These are phyloP conservation scores for Talaromyces wortmannii DNA, from an alignment of 495 filamentous ascomycete species.

Conservation along the genomic window DNA sequence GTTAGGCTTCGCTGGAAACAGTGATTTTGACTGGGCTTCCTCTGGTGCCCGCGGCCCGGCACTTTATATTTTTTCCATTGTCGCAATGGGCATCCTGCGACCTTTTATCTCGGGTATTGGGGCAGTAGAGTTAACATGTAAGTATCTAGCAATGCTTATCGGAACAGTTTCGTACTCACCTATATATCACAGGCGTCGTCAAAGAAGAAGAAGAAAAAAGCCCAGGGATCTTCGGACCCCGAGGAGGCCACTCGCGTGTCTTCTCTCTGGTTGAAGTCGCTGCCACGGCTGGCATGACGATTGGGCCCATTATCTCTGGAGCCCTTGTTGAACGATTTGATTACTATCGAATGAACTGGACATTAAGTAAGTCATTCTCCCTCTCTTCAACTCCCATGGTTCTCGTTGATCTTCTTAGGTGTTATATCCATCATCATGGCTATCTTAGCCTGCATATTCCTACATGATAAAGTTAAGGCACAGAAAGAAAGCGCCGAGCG, in stretches of 20 bases:
- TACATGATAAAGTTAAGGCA: background rate
- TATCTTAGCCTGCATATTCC: background rate
- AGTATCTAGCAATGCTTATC: constrained; percentile 2
- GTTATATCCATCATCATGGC: background rate
- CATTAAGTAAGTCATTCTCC: constrained; percentile 10
- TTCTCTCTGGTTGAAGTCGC: constrained; percentile 20
- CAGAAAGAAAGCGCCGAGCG: background rate
- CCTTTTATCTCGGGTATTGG: constrained; percentile 15
- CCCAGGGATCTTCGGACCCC: constrained; percentile 15
- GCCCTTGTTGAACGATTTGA: constrained; percentile 18
- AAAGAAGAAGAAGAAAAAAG: constrained; percentile 11
- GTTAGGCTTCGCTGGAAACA: constrained; percentile 14
- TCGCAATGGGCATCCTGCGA: constrained; percentile 5
- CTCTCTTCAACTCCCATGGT: background rate
- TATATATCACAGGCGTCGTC: constrained; percentile 9
- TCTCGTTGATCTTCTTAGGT: background rate
- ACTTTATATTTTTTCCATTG: constrained; percentile 9
- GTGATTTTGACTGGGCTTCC: constrained; percentile 12
- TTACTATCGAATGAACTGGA: constrained; percentile 19
- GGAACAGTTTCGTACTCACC: background rate
- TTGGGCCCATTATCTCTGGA: constrained; percentile 25
- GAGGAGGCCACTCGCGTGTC: constrained; percentile 22
- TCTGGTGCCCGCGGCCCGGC: constrained; percentile 1
- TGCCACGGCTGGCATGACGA: constrained; percentile 18
- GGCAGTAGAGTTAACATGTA: constrained; percentile 17